phyloP scores from a whole-genome alignment of 2,329 filamentous ascomycete species.

The Trichoderma arundinaceum region DNA sequence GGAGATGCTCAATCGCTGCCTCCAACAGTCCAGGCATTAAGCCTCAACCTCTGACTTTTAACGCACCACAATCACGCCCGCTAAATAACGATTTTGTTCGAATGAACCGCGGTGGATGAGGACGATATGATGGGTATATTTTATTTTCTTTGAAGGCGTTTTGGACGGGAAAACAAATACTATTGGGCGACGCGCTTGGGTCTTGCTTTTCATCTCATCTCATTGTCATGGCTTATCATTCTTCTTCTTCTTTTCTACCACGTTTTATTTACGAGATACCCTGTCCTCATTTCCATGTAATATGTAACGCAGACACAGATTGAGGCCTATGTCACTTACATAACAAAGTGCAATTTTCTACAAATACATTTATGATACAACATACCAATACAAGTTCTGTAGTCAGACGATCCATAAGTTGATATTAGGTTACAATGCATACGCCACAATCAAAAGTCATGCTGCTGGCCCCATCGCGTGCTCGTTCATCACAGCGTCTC shows the following conservation, averaged over 20 bases:
- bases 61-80: not conserved
- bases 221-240: not conserved
- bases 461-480: conserved; percentile 9
- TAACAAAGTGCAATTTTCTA: not conserved
- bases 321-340: conserved; percentile 8
- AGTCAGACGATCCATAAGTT: conserved; percentile 1
- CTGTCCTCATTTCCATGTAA: conserved; percentile 24
- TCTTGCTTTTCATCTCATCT: conserved; percentile 3
- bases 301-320: conserved; percentile 18
- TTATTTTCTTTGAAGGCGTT: conserved; percentile 20
- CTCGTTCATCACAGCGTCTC: conserved; percentile 33
- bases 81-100: not conserved
- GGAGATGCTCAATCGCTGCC: conserved; percentile 43
- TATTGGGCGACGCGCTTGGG: conserved; percentile 6
- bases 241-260: not conserved
- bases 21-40: conserved; percentile 33
- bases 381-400: not conserved
- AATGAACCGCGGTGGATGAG: conserved; percentile 11
- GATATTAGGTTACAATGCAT: conserved; percentile 9
- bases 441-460: not conserved
- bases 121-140: conserved; percentile 6
- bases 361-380: conserved; percentile 12
- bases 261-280: conserved; percentile 10
- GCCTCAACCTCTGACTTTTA: not conserved
- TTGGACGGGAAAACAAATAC: conserved; percentile 4